Percentiles rank a stretch among this genome's conserved stretches.
Conservation (phyloP, 805 yeast species). For the Schwanniomyces sp. region DNA sequence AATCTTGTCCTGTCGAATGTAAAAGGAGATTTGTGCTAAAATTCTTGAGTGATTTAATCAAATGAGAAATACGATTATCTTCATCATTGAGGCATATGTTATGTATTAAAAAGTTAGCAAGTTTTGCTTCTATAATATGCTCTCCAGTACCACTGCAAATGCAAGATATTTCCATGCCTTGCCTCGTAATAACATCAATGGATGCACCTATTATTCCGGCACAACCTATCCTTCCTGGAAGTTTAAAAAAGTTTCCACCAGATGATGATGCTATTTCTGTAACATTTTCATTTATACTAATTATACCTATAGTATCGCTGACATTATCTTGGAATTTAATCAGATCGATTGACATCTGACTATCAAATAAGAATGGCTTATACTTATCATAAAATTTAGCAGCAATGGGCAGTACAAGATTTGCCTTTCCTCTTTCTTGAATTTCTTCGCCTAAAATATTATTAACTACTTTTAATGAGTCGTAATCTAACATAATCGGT, state of each 20-base stretch:
- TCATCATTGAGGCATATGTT: slow-evolving; percentile 10
- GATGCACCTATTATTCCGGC: slow-evolving; percentile 53
- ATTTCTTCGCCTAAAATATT: neutral
- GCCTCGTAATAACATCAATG: slow-evolving; percentile 20
- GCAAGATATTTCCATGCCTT: slow-evolving; percentile 25
- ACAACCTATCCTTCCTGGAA: slow-evolving; percentile 53
- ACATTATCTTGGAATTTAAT: neutral
- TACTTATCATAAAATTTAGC: slow-evolving; percentile 7
- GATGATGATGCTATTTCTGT: slow-evolving; percentile 42
- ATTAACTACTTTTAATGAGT: neutral
- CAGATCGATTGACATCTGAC: neutral
- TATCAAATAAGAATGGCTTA: slow-evolving; percentile 4
- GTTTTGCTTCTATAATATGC: slow-evolving; percentile 45
- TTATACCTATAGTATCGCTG: slow-evolving; percentile 7
- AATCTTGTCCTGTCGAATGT: slow-evolving; percentile 1
- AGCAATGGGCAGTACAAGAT: slow-evolving; percentile 2
- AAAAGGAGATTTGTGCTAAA: slow-evolving; percentile 8
- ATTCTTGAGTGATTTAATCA: slow-evolving; percentile 15
- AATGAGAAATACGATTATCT: slow-evolving; percentile 16
- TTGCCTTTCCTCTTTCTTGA: neutral
- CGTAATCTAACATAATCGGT: slow-evolving; percentile 30
- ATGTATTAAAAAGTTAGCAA: slow-evolving; percentile 30
- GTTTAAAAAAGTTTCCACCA: slow-evolving; percentile 54
- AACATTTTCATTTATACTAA: neutral
- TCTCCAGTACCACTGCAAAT: slow-evolving; percentile 60